Evolutionary conservation across 495 filamentous ascomycete species (phyloP), one percentile per base, ranked within the genome.

Genomic region (Talaromyces trachyspermus): DNA sequence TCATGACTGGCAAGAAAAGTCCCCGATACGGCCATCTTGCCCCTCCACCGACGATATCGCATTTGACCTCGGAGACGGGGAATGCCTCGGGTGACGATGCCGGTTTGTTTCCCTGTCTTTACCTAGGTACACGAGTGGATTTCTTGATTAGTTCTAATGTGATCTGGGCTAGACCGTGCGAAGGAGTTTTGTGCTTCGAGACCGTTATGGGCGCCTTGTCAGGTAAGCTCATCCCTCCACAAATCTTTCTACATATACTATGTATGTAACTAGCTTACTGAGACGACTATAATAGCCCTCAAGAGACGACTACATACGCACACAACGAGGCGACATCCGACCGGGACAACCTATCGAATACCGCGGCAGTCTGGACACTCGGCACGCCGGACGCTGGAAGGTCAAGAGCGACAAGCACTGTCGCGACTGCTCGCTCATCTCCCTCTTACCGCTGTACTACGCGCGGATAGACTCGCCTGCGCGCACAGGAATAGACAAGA

Each of bases 1-100:
- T 54, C 86, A 94, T 58, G 85, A 89, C 69, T 94, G 88, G 89
- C 73, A 84, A 54, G 72, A 78, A 20, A 79, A 4, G 79, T 94
- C 9, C 86, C 86, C 2, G 89, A 95, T 61, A 92, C 78, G 20
- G 67, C 87, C 1, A 74, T 81, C 27, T 82, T 95, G 41, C 89
- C 89, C 91, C 91, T 2, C 88, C 91, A 0, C 89, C 91, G 2
- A 66, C 74, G 36, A 65, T 89, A 49, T 78, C 80, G 29, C 78
- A 82, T 55, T 76, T 84, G 37, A 59, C 53, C 32, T 91, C 86
- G 14, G 78, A 78, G 3, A 75, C 83, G 1, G 83, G 81, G 51
- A 95, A 95, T 68, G 84, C 90, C 4, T 79, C 79, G 11, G 66
- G 65, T 26, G 68, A 69, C 24, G 81, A 89, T 50, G 83, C 85